A percentile compares a stretch with the other conserved stretches of the same genome.
These are phyloP conservation scores for Debaryomycetaceae sp. DNA, from an alignment of 1,139 yeast species.

Conservation along the genomic window DNA sequence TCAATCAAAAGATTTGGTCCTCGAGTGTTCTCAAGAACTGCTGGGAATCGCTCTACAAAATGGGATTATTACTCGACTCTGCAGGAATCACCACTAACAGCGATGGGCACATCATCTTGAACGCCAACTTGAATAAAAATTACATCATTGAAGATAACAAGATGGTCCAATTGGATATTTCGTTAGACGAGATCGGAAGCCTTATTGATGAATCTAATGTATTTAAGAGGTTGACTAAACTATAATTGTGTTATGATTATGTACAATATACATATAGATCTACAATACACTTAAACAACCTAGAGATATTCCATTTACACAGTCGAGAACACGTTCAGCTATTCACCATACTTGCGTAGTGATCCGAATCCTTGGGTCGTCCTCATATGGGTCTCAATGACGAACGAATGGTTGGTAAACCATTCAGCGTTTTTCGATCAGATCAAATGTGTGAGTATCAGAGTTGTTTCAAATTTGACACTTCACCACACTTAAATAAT, in stretches of 20 bases:
- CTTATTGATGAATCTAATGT: constrained; percentile 27
- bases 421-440: background rate
- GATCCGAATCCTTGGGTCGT: no score
- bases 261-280: background rate
- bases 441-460: background rate
- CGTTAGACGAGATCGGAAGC: constrained; percentile 40
- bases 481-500: background rate
- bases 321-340: no score
- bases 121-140: constrained; percentile 27
- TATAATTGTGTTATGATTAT: constrained; percentile 11
- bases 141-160: constrained; percentile 40
- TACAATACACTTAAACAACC: background rate
- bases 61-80: constrained; percentile 36
- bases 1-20: constrained; percentile 47
- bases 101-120: constrained; percentile 31
- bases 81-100: constrained; percentile 28
- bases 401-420: no score
- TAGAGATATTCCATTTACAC: no score
- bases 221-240: constrained; percentile 30
- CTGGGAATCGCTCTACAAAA: constrained; percentile 49
- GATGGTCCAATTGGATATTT: constrained; percentile 46
- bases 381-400: no score
- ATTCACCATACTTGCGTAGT: no score
- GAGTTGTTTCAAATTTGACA: background rate
- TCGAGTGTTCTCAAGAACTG: constrained; percentile 46